Evolutionary conservation across 23 red algal genomes (phyloP), one percentile per base, ranked within the genome.

Genomic region (Gracilariopsis chorda): DNA sequence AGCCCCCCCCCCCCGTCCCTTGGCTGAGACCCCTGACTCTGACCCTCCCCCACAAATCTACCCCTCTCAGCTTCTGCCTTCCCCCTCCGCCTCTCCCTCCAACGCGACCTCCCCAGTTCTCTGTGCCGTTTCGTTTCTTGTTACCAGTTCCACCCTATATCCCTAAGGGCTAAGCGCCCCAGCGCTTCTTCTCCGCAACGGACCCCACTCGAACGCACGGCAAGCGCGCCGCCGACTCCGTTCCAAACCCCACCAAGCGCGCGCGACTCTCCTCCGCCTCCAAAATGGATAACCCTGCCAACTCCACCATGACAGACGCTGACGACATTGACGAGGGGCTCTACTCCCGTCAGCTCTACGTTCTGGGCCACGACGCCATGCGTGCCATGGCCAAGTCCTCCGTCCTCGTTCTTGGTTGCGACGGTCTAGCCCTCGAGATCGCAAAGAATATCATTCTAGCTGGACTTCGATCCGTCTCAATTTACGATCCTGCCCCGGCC

Each of bases 301-400:
- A 65, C 44, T 65, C 51, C 67, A 78, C 65, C 59, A 89, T 89
- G 69, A 51, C 55, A 30, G 85, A 89, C 43, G 75, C 88, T 19
- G 88, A 82, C 41, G 77, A 88, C 74, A 99, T 99, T 43, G 97
- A 99, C 60, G 97, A 99, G 88, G 83, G 72, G 16, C 90, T 99
- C 7, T 99, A 99, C 61, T 99, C 97, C 20, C 77, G 97, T 28
- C 97, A 99, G 83, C 97, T 99, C 41, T 99, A 99, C 57, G 97
- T 99, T 47, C 70, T 99, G 0, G 97, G 97, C 45, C 91, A 96
- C 53, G 97, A 99, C 27, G 97, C 97, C 20, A 94, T 96, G 86
- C 73, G 82, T 42, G 79, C 90, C 64, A 93, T 99, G 90, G 91
- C 93, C 39, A 80, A 70, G 29, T 95, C 97, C 44, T 58, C 82